Percentiles rank a stretch among this genome's conserved stretches.
Conservation (phyloP, 805 yeast genomes). For the Candida saitoana region DNA sequence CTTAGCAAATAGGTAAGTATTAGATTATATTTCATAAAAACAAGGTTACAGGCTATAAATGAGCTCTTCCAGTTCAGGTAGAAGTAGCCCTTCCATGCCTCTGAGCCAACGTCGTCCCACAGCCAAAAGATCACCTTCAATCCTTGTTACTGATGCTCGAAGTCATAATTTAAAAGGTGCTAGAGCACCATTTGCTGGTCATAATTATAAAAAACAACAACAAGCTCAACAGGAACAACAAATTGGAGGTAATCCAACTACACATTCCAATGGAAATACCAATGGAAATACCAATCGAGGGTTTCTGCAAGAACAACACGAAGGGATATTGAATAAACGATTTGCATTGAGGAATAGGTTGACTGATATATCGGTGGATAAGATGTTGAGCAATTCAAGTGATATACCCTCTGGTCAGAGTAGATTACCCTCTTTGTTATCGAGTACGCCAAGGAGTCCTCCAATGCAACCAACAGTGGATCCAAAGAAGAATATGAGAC, state of each 20-base stretch:
- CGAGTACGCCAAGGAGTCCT: conserved; percentile 10
- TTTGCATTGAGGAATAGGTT: conserved; percentile 44
- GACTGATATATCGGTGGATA: conserved; percentile 77
- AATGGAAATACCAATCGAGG: conserved; percentile 6
- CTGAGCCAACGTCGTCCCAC: conserved; percentile 42
- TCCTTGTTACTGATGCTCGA: conserved; percentile 86
- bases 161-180: conserved; percentile 45
- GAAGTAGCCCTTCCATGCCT: conserved; percentile 3
- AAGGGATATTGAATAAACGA: conserved; percentile 23
- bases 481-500: conserved; percentile 30
- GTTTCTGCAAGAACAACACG: conserved; percentile 15
- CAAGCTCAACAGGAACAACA: conserved; percentile 22
- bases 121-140: conserved; percentile 88
- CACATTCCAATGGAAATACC: conserved; percentile 4
- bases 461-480: conserved; percentile 6
- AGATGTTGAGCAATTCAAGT: conserved; percentile 69
- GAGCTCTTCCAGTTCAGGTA: conserved; percentile 1
- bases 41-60: not conserved
- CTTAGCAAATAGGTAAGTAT: too few relatives aligned
- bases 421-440: conserved; percentile 33
- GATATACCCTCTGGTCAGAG: conserved; percentile 84
- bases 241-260: conserved; percentile 9
- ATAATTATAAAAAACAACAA: conserved; percentile 38
- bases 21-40: not conserved
- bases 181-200: conserved; percentile 82